Conservation (phyloP, 345 rosid genomes). For the Chamaenerion angustifolium region DNA sequence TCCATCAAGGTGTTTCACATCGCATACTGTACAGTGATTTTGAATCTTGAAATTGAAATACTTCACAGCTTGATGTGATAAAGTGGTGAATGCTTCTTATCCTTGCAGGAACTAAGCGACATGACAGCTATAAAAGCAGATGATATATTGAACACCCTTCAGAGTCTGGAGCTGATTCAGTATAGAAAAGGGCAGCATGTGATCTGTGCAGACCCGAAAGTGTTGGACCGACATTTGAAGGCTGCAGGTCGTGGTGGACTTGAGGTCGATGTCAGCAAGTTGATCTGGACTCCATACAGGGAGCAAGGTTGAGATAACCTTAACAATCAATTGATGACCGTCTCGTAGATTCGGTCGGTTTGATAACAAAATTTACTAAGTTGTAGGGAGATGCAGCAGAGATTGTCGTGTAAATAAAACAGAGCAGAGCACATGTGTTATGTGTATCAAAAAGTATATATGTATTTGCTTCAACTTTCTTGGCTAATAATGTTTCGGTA, state of each 20-base stretch:
- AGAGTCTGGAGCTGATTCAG: slow-evolving; percentile 89
- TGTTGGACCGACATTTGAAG: slow-evolving; percentile 90
- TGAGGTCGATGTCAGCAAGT: slow-evolving; percentile 86
- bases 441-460: no score
- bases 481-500: no score
- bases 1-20: slow-evolving; percentile 78
- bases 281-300: slow-evolving; percentile 98
- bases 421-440: no score
- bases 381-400: no score
- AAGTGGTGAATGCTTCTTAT: neutral
- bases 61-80: no score
- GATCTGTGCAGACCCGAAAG: slow-evolving; percentile 95
- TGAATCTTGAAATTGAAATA: no score
- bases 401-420: no score
- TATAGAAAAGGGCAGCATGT: slow-evolving; percentile 98
- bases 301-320: slow-evolving; percentile 69
- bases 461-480: no score
- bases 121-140: slow-evolving; percentile 99
- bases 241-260: slow-evolving; percentile 98
- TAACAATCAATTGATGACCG: no score
- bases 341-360: no score
- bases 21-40: no score
- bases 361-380: no score
- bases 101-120: slow-evolving; percentile 86
- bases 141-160: slow-evolving; percentile 83